These are phyloP conservation scores for Termitomyces sp. DNA, from an alignment of 768 basidiomycete genomes.

Conservation along the genomic window DNA sequence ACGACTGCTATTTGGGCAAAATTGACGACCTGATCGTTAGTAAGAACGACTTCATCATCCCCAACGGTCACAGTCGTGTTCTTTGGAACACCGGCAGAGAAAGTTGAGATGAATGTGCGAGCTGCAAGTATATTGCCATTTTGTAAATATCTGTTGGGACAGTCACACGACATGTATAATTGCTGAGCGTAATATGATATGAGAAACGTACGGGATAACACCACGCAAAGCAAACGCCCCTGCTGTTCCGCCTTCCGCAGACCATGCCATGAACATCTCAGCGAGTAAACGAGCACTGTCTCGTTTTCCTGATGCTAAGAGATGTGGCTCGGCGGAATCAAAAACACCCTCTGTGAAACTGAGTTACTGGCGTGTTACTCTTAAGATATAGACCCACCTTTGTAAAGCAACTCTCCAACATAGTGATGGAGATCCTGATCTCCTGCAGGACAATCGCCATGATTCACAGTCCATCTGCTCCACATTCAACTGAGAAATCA, in stretches of 20 bases:
- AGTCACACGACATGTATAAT: background rate
- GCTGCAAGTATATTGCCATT: conserved; percentile 92
- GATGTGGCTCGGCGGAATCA: conserved; percentile 72
- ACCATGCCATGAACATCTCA: conserved; percentile 84
- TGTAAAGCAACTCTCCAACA: conserved; percentile 81
- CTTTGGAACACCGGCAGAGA: conserved; percentile 56
- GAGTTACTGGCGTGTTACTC: background rate
- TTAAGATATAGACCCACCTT: conserved; percentile 42
- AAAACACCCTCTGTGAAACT: conserved; percentile 60
- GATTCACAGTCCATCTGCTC: conserved; percentile 79
- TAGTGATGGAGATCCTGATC: conserved; percentile 89
- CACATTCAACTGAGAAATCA: conserved; percentile 9
- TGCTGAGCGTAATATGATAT: background rate
- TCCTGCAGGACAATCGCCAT: conserved; percentile 75
- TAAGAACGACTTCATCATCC: conserved; percentile 61
- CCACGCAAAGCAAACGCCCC: conserved; percentile 84
- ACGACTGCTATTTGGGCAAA: conserved; percentile 87
- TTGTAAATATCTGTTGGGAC: conserved; percentile 53
- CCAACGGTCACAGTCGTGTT: conserved; percentile 47
- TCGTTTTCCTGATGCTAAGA: conserved; percentile 80
- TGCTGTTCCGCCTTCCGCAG: conserved; percentile 37
- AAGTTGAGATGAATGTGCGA: conserved; percentile 84
- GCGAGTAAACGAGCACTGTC: conserved; percentile 87
- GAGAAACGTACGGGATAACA: conserved; percentile 65
- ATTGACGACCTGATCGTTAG: conserved; percentile 73